Evolutionary conservation across 768 basidiomycete species (phyloP).

Genomic region (Boletus huronensis): DNA sequence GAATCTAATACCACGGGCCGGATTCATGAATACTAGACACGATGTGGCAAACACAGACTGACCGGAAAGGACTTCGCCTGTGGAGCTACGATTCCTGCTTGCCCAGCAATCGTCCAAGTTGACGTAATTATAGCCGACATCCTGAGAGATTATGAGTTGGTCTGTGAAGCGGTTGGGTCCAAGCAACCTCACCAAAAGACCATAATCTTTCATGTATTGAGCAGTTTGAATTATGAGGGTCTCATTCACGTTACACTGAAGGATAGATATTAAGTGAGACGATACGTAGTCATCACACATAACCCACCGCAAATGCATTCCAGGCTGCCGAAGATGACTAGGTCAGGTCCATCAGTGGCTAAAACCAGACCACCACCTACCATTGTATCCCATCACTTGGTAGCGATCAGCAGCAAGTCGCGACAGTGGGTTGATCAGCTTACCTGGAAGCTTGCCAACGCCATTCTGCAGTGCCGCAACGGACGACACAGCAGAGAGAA

Average conservation of each 20-base stretch:
- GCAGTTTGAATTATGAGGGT: conserved; percentile 48
- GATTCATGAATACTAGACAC: neutral
- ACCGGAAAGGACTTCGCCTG: conserved; percentile 57
- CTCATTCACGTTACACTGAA: conserved; percentile 57
- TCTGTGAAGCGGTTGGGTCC: neutral
- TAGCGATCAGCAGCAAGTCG: conserved; percentile 4
- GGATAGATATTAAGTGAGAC: neutral
- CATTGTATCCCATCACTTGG: conserved; percentile 33
- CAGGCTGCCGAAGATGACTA: conserved; percentile 42
- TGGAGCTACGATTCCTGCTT: conserved; percentile 46
- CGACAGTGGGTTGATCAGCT: neutral
- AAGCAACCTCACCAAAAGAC: conserved; percentile 39
- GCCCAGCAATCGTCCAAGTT: conserved; percentile 67
- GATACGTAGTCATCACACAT: neutral
- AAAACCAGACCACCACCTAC: conserved; percentile 9
- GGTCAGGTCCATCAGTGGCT: conserved; percentile 2
- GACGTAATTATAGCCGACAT: conserved; percentile 54
- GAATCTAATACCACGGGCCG: conserved; percentile 35
- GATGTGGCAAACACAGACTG: conserved; percentile 8
- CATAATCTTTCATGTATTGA: conserved; percentile 47
- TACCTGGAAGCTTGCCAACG: conserved; percentile 32
- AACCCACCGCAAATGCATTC: conserved; percentile 60
- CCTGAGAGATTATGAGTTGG: conserved; percentile 31
- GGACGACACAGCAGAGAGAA: conserved; percentile 12
- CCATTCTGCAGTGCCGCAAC: conserved; percentile 26